Conservation (phyloP, 2,329 filamentous ascomycete species). For the Neurospora sp. region DNA sequence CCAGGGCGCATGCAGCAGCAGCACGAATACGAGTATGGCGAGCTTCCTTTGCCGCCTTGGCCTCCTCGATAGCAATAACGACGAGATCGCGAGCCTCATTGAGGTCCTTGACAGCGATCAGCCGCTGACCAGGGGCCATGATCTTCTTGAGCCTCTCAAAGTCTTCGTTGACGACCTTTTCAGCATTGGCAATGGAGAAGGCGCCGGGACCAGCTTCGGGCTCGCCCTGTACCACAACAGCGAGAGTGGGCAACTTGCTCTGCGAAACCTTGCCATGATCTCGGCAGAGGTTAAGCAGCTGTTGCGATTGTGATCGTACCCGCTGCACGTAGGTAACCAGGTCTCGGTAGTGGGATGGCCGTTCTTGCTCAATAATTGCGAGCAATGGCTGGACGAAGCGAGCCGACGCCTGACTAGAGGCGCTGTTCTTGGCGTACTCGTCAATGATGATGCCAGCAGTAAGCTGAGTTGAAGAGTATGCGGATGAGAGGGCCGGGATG, state of each 20-base stretch:
- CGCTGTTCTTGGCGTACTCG: constrained; percentile 64
- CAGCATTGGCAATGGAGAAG: constrained; percentile 79
- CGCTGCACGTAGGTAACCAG: constrained; percentile 84
- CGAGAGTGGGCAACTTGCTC: constrained; percentile 65
- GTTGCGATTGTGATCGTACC: constrained; percentile 82
- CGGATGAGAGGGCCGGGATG: constrained; percentile 56
- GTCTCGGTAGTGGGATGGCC: constrained; percentile 77
- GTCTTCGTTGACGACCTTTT: constrained; percentile 76
- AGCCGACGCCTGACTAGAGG: constrained; percentile 36
- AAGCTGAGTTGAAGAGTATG: constrained; percentile 78
- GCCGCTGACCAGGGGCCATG: constrained; percentile 78
- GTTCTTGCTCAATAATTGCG: constrained; percentile 68
- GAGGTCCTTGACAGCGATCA: constrained; percentile 72
- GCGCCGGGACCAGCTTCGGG: constrained; percentile 83
- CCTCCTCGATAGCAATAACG: constrained; percentile 65
- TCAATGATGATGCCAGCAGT: constrained; percentile 76
- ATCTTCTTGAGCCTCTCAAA: constrained; percentile 81
- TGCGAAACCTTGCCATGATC: constrained; percentile 77
- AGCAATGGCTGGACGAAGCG: constrained; percentile 58
- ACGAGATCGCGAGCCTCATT: constrained; percentile 66
- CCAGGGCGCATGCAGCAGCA: constrained; percentile 74
- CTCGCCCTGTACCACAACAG: constrained; percentile 90
- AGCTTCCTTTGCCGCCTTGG: constrained; percentile 65
- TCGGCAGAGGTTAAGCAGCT: constrained; percentile 81
- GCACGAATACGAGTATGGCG: constrained; percentile 81